Base-by-base conservation (phyloP, 225 moss, liverwort and hornwort species). In the Sphagnum tenellum region DNA sequence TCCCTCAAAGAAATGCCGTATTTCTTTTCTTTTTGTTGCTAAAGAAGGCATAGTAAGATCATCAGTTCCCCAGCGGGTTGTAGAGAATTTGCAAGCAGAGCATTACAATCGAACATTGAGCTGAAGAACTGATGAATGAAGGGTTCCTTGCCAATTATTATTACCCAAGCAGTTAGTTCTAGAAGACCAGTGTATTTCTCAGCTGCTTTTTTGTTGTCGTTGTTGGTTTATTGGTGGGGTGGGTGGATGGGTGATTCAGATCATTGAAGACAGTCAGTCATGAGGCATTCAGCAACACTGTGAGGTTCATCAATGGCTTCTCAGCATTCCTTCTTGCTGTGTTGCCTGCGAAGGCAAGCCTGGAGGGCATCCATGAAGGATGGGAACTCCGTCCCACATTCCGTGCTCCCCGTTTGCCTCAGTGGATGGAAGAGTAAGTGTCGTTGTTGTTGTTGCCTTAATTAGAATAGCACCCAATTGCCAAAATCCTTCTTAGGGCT, bases 351-450 rank as follows among this genome's bases (percentile, higher is more conserved):
- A 83, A 87, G 69, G 69, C 88, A 62, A 83, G 71, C 67, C 68
- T 92, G 85, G 96, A 92, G 67, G 96, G 85, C 7, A 86, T 96
- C 53, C 82, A 90, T 29, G 29, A 29, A 58, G 95, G 92, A 71
- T 92, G 96, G 96, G 96, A 96, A 74, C 87, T 93, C 55, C 82
- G 78, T 60, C 90, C 96, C 45, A 79, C 74, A 14, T 73, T 90
- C 49, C 92, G 92, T 63, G 88, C 84, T 50, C 96, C 96, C 64
- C 86, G 88, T 7, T 52, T 96, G 46, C 83, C 83, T 14, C 79
- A 66, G 79, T 96, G 96, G 96, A 96, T 96, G 96, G 90, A 92
- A 69, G 80, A 89, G 96, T 96, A 72, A 81, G 90, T 64, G 10
- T 29, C 29, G 1, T 29, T 29, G 29, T 29, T 29, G 29, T 29